phyloP scores from a whole-genome alignment of 805 yeast genomes.

The Candida orba region DNA sequence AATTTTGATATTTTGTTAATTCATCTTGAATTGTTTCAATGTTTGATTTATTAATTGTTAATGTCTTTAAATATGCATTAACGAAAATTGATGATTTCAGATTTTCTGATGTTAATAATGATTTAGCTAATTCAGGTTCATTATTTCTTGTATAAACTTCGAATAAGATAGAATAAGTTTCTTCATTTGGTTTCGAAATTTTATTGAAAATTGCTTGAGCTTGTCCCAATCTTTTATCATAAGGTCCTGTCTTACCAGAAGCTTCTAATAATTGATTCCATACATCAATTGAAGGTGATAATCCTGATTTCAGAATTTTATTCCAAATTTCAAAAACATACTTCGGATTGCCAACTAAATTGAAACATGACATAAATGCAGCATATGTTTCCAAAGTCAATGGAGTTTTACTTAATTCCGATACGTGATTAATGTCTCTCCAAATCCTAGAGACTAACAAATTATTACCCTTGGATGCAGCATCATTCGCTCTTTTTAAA shows the following conservation, averaged over 20 bases:
- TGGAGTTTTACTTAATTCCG: conserved; percentile 25
- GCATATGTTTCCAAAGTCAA: conserved; percentile 35
- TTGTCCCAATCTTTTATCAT: conserved; percentile 26
- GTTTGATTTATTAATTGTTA: conserved; percentile 9
- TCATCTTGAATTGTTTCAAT: conserved; percentile 9
- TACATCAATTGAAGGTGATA: conserved; percentile 35
- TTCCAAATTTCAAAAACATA: conserved; percentile 44
- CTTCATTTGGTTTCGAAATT: conserved; percentile 36
- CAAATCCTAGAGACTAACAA: conserved; percentile 13
- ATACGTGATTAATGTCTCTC: conserved; percentile 14
- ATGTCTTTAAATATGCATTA: conserved; percentile 17
- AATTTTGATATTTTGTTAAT: conserved; percentile 9
- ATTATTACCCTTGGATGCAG: conserved; percentile 13
- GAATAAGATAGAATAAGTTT: conserved; percentile 41
- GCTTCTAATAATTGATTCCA: conserved; percentile 59
- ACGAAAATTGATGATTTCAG: conserved; percentile 27
- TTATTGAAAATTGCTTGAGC: conserved; percentile 32
- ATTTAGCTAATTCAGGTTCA: conserved; percentile 30
- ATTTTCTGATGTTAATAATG: conserved; percentile 30
- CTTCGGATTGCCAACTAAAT: conserved; percentile 27
- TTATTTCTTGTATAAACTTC: conserved; percentile 42
- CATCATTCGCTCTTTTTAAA: conserved; percentile 13
- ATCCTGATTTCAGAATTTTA: conserved; percentile 33
- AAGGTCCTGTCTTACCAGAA: conserved; percentile 25
- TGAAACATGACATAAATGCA: conserved; percentile 40